Base-by-base conservation (phyloP, 2,329 filamentous ascomycete species). In the Hypoxylon sp. region DNA sequence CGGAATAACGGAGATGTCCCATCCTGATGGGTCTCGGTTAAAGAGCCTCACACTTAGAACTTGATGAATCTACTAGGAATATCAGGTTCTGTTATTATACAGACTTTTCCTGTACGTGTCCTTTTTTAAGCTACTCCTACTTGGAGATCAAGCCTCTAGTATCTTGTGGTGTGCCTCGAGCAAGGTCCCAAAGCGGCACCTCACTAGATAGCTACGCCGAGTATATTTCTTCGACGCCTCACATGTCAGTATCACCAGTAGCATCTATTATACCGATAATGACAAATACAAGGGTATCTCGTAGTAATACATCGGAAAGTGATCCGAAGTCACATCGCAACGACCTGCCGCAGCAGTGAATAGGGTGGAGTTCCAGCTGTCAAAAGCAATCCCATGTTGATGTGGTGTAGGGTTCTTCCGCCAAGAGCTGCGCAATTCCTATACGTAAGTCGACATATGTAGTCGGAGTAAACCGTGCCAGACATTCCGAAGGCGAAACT, bases 271-370 rank as follows among this genome's bases (percentile, higher is more conserved):
- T 66, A 55, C 56, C 57, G 50, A 58, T 18, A 40, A 67, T 69
- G 64, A 69, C 67, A 69, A 67, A 69, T 69, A 60, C 36, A 60
- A 60, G 22, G 46, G 55, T 56, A 52, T 59, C 44, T 40, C 36
- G 58, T 61, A 64, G 64, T 67, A 67, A 69, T 64, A 67, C 61
- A 26, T 42, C 51, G 49, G 53, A 50, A 67, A 52, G 48, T 56
- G 40, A 51, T 46, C 67, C 55, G 45, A 60, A 63, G 64, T 67
- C 61, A 61, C 67, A 63, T 67, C 57, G 67, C 65, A 61, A 68
- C 62, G 59, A 66, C 62, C 59, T 64, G 46, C 51, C 59, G 46
- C 48, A 55, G 58, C 32, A 58, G 45, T 46, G 54, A 49, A 42
- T 62, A 16, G 55, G 14, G 55, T 63, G 56, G 62, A 64, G 59